Conservation (phyloP, 2,329 filamentous ascomycete genomes). For the Neophaeococcomyces aloes region DNA sequence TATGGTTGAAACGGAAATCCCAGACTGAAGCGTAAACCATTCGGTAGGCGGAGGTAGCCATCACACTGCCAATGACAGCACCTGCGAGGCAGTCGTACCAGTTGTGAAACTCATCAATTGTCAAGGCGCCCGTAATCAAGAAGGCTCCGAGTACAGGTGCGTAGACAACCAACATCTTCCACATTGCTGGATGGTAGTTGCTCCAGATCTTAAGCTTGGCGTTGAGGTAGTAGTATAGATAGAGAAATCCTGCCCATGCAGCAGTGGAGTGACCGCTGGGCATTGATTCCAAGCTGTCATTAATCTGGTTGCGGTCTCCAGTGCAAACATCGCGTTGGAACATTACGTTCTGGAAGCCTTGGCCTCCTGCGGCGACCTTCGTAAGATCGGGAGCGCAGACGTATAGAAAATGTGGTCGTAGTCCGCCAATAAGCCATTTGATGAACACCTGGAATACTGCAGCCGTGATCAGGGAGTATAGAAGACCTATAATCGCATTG, state of each 20-base stretch:
- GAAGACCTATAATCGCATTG: conserved; percentile 58
- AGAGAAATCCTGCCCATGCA: conserved; percentile 42
- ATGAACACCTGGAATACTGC: conserved; percentile 69
- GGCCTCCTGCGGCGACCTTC: conserved; percentile 30
- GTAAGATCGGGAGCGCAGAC: conserved; percentile 54
- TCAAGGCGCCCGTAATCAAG: conserved; percentile 58
- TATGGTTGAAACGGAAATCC: conserved; percentile 58
- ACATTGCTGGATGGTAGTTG: conserved; percentile 63
- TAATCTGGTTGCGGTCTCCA: conserved; percentile 52
- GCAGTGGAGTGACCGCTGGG: conserved; percentile 65
- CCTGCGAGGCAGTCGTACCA: conserved; percentile 65
- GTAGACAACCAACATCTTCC: conserved; percentile 58
- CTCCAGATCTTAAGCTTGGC: conserved; percentile 66
- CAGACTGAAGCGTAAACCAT: conserved; percentile 59
- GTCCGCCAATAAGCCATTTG: conserved; percentile 63
- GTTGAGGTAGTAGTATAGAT: conserved; percentile 62
- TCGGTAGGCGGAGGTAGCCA: conserved; percentile 55
- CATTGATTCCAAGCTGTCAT: conserved; percentile 60
- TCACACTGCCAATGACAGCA: conserved; percentile 52
- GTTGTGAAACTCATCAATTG: conserved; percentile 64
- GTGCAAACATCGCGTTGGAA: conserved; percentile 62
- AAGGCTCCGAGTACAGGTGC: conserved; percentile 56
- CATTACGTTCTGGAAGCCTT: conserved; percentile 47
- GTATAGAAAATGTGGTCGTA: conserved; percentile 60
- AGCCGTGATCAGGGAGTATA: conserved; percentile 59